Percentiles rank a stretch among this genome's conserved stretches.
phyloP scores from a whole-genome alignment of 768 basidiomycete species.

The Xerocomellus amylosporus region DNA sequence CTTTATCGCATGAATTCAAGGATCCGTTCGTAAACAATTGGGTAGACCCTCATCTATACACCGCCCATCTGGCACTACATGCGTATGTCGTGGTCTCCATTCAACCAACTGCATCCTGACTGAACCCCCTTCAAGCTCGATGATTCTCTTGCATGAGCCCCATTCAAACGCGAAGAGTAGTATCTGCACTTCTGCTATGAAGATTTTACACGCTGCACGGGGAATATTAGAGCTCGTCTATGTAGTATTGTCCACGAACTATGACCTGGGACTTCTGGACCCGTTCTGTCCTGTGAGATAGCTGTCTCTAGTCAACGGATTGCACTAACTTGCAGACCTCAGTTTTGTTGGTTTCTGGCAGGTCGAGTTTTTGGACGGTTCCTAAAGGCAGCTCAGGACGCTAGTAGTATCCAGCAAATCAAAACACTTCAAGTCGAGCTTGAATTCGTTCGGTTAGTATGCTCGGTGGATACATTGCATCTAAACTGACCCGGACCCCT shows the following conservation, averaged over 20 bases:
- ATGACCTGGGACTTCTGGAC: constrained; percentile 66
- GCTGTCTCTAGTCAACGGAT: not conserved
- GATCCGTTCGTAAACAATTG: constrained; percentile 52
- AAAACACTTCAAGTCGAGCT: constrained; percentile 59
- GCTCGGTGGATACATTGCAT: not conserved
- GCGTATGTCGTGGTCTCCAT: constrained; percentile 26
- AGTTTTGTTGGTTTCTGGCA: constrained; percentile 70
- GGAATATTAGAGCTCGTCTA: constrained; percentile 67
- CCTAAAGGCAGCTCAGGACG: constrained; percentile 59
- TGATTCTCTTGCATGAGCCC: constrained; percentile 72
- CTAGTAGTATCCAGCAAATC: constrained; percentile 55
- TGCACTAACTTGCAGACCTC: not conserved
- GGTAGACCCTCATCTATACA: constrained; percentile 59
- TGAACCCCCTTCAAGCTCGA: constrained; percentile 43
- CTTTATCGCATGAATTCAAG: constrained; percentile 54
- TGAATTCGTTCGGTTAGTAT: constrained; percentile 61
- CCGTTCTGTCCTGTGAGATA: constrained; percentile 61
- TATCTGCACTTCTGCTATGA: constrained; percentile 66
- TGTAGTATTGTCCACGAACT: constrained; percentile 65
- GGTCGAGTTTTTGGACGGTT: constrained; percentile 68
- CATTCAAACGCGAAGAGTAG: constrained; percentile 59
- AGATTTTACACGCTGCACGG: constrained; percentile 64
- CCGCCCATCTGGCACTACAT: constrained; percentile 31
- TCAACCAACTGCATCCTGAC: constrained; percentile 37
- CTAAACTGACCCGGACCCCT: not conserved